These are phyloP conservation scores for Lyophyllum decastes DNA, from an alignment of 768 basidiomycete genomes.

Conservation along the genomic window DNA sequence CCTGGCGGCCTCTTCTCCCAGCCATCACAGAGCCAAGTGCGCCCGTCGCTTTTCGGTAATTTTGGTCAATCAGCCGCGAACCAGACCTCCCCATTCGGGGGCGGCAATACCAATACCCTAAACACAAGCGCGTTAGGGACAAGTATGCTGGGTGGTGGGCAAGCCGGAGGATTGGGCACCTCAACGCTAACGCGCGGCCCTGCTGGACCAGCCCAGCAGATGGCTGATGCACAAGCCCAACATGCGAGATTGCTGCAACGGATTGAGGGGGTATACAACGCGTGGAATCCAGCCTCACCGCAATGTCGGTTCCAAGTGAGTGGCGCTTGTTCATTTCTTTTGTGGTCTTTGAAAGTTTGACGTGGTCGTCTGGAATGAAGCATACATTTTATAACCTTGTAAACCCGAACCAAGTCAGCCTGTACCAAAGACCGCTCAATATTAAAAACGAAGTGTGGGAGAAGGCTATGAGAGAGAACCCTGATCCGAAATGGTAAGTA, in stretches of 20 bases:
- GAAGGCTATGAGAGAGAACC: constrained; percentile 78
- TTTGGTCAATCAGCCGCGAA: constrained; percentile 22
- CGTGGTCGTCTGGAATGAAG: constrained; percentile 32
- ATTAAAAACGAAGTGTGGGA: constrained; percentile 79
- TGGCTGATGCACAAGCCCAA: constrained; percentile 64
- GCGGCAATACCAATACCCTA: constrained; percentile 25
- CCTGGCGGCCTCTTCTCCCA: constrained; percentile 21
- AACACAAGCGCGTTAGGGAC: constrained; percentile 29
- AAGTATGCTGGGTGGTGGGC: constrained; percentile 35
- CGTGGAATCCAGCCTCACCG: constrained; percentile 71
- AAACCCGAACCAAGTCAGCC: constrained; percentile 60
- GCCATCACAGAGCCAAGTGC: constrained; percentile 29
- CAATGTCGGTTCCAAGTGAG: constrained; percentile 81
- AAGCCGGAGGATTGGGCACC: constrained; percentile 22
- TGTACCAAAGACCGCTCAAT: constrained; percentile 74
- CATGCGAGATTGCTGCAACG: constrained; percentile 53
- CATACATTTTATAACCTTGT: constrained; percentile 86
- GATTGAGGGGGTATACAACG: constrained; percentile 63
- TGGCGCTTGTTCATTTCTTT: not conserved
- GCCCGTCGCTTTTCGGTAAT: constrained; percentile 25
- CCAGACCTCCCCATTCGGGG: constrained; percentile 24
- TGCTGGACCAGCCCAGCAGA: constrained; percentile 39
- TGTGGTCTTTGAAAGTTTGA: no score
- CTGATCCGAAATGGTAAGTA: constrained; percentile 73
- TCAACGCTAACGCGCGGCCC: constrained; percentile 40